phyloP scores from a whole-genome alignment of 1,139 yeast species.

The Pichia norvegensis region DNA sequence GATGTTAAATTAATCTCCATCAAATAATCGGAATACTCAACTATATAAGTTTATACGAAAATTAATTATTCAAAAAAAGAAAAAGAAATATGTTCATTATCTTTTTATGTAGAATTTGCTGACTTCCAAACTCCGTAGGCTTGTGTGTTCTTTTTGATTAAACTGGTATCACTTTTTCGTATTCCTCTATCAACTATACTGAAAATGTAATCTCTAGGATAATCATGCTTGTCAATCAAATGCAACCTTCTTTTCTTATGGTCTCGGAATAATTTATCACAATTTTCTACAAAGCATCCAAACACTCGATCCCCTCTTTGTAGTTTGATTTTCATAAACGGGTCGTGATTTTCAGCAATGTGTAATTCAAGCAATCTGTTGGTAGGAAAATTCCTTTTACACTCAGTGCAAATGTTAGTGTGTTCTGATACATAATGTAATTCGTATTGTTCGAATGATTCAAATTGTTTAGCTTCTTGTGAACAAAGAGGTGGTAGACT shows the following conservation, averaged over 20 bases:
- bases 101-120: conserved; percentile 2
- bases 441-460: conserved; percentile 27
- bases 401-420: conserved; percentile 34
- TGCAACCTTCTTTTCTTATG: conserved; percentile 38
- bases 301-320: conserved; percentile 36
- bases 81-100: neutral
- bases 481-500: conserved; percentile 18
- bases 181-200: conserved; percentile 32
- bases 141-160: conserved; percentile 19
- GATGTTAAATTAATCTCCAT: conserved; percentile 90
- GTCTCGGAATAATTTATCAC: conserved; percentile 31
- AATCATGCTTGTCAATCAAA: conserved; percentile 42
- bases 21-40: conserved; percentile 41
- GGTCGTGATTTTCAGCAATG: conserved; percentile 47
- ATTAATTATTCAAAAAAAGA: too few species aligned
- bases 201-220: conserved; percentile 39
- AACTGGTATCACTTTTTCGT: conserved; percentile 19
- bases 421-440: conserved; percentile 30
- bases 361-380: conserved; percentile 37
- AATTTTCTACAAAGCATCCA: conserved; percentile 35
- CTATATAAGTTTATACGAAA: neutral
- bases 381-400: conserved; percentile 38
- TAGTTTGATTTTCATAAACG: conserved; percentile 33
- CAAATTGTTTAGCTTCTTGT: conserved; percentile 17
- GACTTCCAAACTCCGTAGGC: conserved; percentile 16